Evolutionary conservation across 2,329 filamentous ascomycete genomes (phyloP), one percentile per base, ranked within the genome.

Genomic region (Mariannaea elegans): DNA sequence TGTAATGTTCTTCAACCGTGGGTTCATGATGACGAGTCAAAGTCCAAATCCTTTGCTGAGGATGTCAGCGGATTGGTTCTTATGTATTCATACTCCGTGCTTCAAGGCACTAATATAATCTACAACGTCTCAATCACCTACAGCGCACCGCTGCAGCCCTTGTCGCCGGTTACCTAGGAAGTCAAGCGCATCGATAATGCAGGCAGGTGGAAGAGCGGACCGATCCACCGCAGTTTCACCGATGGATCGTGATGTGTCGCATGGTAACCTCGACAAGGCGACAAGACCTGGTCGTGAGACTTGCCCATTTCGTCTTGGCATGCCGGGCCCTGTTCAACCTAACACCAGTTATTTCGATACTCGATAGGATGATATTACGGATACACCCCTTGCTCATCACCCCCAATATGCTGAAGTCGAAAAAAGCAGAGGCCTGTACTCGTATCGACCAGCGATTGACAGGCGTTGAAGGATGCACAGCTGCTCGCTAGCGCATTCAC

Each of bases 151-250:
- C n/a, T n/a, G n/a, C n/a, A n/a, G n/a, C n/a, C n/a, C n/a, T n/a
- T n/a, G n/a, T n/a, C n/a, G n/a, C n/a, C n/a, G n/a, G n/a, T n/a
- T n/a, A n/a, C n/a, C n/a, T n/a, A n/a, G n/a, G n/a, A n/a, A n/a
- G n/a, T n/a, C n/a, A n/a, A n/a, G n/a, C n/a, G n/a, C n/a, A n/a
- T n/a, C n/a, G n/a, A n/a, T n/a, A n/a, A n/a, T n/a, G n/a, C n/a
- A n/a, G n/a, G n/a, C n/a, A n/a, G n/a, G 14, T 62, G 57, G 56
- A 49, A 66, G 51, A 57, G 61, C 63, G 63, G 65, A 48, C 67
- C 65, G 67, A 66, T 65, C 57, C 59, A 69, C 49, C 39, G 32
- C 53, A 39, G 50, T 49, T 27, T 50, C 39, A 60, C 46, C 23
- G 38, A 46, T 41, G 55, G 50, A 24, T 44, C 44, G 27, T 55